Evolutionary conservation across 345 rosid species (phyloP), one percentile per base, ranked within the genome.

Genomic region (Boechera divaricarpa): DNA sequence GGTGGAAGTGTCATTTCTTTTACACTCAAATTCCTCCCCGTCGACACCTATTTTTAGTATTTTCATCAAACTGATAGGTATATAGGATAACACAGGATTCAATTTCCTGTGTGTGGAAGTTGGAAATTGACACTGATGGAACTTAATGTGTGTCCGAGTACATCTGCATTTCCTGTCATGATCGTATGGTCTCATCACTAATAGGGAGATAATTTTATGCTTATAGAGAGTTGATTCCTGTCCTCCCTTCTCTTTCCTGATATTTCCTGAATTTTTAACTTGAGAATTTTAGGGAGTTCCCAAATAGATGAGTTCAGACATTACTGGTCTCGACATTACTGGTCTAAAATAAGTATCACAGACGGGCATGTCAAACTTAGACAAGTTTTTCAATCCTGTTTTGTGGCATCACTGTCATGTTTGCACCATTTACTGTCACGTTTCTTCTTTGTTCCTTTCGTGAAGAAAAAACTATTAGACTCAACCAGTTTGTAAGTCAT

Each of bases 111-210:
- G 7, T 28, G 29, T 58, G 41, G 29, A 76, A 59, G 18, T 11
- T 24, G 42, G 38, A 47, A 16, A 6, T 63, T 61, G 62, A 52
- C 52, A 47, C 11, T 38, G 54, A 39, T 63, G 63, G 61, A 68
- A 29, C 47, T 41, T 49, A 28, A 58, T 31, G 53, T 62, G 58
- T 69, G 59, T 21, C 48, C 0, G 52, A 69, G 45, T 45, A 15
- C 5, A 54, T 69, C 63, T 69, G 68, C 45, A 35, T 48, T 26
- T 21, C 62, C 39, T 76, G 47, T 39, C 70, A 42, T 21, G 56
- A 61, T 49, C 3, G 9, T 61, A 13, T n/a, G 54, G 69, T 59
- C 31, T 61, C 58, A 36, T 74, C 35, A 28, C 21, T 31, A 21
- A 32, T 44, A 64, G 35, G n/a, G 6, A 41, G 36, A 72, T 49